phyloP scores from a whole-genome alignment of 345 rosid genomes.

The Corchorus capsularis region DNA sequence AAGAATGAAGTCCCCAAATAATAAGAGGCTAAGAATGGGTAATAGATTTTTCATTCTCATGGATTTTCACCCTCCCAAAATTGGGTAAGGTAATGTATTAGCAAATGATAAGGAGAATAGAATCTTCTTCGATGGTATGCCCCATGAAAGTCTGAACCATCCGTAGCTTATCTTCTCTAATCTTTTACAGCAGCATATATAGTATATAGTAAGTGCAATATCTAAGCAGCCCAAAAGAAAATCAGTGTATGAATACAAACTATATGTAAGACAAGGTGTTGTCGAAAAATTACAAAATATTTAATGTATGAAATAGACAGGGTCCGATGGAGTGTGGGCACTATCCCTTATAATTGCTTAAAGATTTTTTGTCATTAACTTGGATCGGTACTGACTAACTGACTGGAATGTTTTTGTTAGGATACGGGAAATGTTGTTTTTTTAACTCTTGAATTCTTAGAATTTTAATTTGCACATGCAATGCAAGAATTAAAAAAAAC shows the following conservation, averaged over 20 bases:
- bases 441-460: not conserved
- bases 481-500: not conserved
- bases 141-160: conserved; percentile 14
- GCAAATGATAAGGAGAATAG: not conserved
- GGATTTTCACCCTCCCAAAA: not conserved
- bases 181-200: not conserved
- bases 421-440: not conserved
- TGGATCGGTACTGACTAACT: not conserved
- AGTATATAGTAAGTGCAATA: not conserved
- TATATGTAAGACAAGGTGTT: not conserved
- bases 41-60: not conserved
- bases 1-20: not conserved
- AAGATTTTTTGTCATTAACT: not conserved
- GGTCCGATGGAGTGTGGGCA: not conserved
- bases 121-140: conserved; percentile 15
- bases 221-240: not conserved
- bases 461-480: not conserved
- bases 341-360: not conserved
- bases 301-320: not conserved
- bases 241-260: not conserved
- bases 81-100: not conserved
- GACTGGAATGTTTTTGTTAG: not conserved
- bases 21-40: not conserved
- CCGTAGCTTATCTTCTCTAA: conserved; percentile 18
- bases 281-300: not conserved